A percentile compares a stretch with the other conserved stretches of the same genome.
Conservation (phyloP, 495 filamentous ascomycete genomes). For the Podospora tetraspora region DNA sequence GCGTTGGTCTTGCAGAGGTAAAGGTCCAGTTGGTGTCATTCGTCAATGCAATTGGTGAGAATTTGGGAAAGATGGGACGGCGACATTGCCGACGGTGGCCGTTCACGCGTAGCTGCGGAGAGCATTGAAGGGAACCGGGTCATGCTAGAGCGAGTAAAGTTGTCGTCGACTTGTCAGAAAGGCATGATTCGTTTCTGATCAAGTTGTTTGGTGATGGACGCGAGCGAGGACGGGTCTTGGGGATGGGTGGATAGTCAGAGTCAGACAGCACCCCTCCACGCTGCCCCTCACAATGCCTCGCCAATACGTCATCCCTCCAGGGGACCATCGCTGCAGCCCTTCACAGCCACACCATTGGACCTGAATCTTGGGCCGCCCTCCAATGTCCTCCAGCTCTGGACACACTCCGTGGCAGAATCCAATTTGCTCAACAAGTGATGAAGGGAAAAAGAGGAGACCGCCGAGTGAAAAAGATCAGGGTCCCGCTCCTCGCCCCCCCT, state of each 20-base stretch:
- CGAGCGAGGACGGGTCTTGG: neutral
- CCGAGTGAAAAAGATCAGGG: conserved; percentile 1
- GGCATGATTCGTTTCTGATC: neutral
- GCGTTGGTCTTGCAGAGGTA: neutral
- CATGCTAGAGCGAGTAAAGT: too few species aligned
- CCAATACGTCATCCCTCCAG: neutral
- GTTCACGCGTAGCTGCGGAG: neutral
- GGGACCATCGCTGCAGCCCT: neutral
- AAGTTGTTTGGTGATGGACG: neutral
- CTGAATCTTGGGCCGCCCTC: neutral
- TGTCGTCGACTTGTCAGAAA: too few species aligned
- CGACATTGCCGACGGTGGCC: neutral
- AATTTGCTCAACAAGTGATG: neutral
- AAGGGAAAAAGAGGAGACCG: neutral
- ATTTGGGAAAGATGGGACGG: neutral
- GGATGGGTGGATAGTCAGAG: neutral
- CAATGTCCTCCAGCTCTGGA: neutral
- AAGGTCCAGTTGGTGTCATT: neutral
- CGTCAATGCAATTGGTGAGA: neutral
- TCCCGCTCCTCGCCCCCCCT: neutral
- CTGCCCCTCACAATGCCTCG: neutral
- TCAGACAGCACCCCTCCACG: neutral
- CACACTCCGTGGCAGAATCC: neutral
- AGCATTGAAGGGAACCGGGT: neutral
- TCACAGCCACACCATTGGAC: neutral